Evolutionary conservation across 441 rosid species (phyloP), one percentile per base, ranked within the genome.

Genomic region (Adansonia grandidieri): DNA sequence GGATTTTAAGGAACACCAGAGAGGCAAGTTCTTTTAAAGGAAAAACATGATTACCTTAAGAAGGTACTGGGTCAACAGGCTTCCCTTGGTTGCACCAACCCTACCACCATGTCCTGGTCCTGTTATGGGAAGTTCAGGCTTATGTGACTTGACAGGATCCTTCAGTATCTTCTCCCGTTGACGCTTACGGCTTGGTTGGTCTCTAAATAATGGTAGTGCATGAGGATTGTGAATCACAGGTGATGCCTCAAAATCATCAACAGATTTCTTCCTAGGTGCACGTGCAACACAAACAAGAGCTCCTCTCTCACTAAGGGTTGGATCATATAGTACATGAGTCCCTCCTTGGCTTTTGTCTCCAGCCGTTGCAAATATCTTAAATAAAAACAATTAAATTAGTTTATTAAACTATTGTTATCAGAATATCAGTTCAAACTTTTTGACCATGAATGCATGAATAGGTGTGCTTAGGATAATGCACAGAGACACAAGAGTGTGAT

Each of bases 81-180:
- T 86, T 84, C 99, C 97, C 81, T 92, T 91, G 81, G 89, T 96
- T 66, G 89, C 57, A 72, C 99, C 99, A 74, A 94, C 88, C 88
- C 99, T 92, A 81, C 98, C 99, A 67, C 99, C 99, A 80, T 82
- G 82, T 60, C 99, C 99, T 63, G 99, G 98, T 80, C 99, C 98
- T 2, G 88, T 89, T 70, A 96, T 94, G 40, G 99, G 98, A 73
- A 94, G 82, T 83, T 96, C 98, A 40, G 99, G 99, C 79, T 91
- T 96, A 78, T 94, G 99, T 58, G 99, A 87, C 87, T 90, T 96
- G 0, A 86, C 10, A 40, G 98, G 99, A 84, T 96, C 99, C 87
- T 94, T 96, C 86, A 96, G 80, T 53, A 87, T 84, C 80, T 96
- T 96, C 82, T 96, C 99, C 64, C 97, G 84, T 81, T 96, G 90